Evolutionary conservation across 805 yeast species (phyloP), one percentile per base, ranked within the genome.

Genomic region (Metschnikowia kofuensis): DNA sequence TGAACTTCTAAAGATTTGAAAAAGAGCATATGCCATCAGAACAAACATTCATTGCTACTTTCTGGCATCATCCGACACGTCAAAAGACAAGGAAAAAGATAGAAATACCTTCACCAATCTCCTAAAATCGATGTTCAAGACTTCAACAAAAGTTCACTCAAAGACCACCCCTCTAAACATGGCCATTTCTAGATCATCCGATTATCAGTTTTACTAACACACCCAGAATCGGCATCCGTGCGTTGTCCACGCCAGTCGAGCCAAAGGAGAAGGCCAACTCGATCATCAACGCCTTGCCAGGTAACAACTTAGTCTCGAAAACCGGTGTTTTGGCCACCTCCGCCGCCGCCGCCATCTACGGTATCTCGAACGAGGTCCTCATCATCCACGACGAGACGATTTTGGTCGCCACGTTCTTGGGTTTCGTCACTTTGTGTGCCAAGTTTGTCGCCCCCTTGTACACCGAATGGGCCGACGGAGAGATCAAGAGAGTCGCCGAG

Each of bases 271-370:
- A 89, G 80, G 99, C 99, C 51, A 73, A 81, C 65, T 83, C 96
- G 45, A 83, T 92, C 72, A 83, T 92, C 63, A 91, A 87, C 65
- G 89, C 97, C 55, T 75, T 94, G 60, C 99, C 99, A 70, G 97
- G 97, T 69, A 85, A 82, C 83, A 82, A 83, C 64, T 77, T 82
- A 61, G 71, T 92, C 60, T 82, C 97, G 59, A 94, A 94, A 83
- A 89, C 97, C 54, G 97, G 97, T 67, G 80, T 91, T 66, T 78
- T 94, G 65, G 97, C 97, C 64, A 91, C 99, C 47, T 82, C 92
- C 53, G 83, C 96, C 53, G 97, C 97, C 54, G 98, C 96, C 49
- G 84, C 96, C 52, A 71, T 92, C 60, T 94, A 90, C 75, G 97
- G 96, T 58, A 85, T 94, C 67, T 87, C 97, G 63, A 89, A 89